Evolutionary conservation across 495 filamentous ascomycete species (phyloP), one percentile per base, ranked within the genome.

Genomic region (Podospora australis): DNA sequence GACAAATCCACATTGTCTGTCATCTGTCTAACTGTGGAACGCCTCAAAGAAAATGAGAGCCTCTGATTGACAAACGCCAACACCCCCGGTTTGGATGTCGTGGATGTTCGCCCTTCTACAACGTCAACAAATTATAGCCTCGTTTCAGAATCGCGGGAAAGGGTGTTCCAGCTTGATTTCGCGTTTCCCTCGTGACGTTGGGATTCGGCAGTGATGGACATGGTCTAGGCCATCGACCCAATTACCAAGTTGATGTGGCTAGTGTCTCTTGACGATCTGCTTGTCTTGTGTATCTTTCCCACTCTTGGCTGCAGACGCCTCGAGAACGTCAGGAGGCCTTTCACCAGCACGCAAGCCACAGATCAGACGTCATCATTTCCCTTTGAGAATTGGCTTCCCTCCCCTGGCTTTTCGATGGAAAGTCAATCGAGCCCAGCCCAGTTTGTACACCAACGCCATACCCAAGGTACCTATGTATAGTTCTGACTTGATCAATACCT

Each of bases 121-220:
- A n/a, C n/a, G n/a, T n/a, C n/a, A n/a, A n/a, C n/a, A n/a, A n/a
- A n/a, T n/a, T n/a, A n/a, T n/a, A n/a, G n/a, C n/a, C 19, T 42
- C 13, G 46, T 49, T 49, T 49, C 46, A 49, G 26, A 42, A 29
- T 24, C 30, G 19, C 23, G 2, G 11, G 25, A 21, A 41, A 40
- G 30, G 32, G 25, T 30, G 16, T 38, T 21, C 24, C 24, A 42
- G 32, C 38, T 23, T 49, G 46, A 17, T 49, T 49, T 41, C 25
- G 23, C 22, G 17, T 17, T 26, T 19, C 25, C 32, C 32, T 36
- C 32, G 32, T 36, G 32, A 36, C 19, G n/a, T n/a, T 36, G n/a
- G n/a, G 8, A 16, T 36, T 17, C 14, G 32, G 32, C 32, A 14
- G 32, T n/a, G n/a, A 36, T 17, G 5, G n/a, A n/a, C n/a, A n/a